Percentiles rank a stretch among this genome's conserved stretches.
These are phyloP conservation scores for Dryas integrifolia DNA, from an alignment of 331 rosid species.

Conservation along the genomic window DNA sequence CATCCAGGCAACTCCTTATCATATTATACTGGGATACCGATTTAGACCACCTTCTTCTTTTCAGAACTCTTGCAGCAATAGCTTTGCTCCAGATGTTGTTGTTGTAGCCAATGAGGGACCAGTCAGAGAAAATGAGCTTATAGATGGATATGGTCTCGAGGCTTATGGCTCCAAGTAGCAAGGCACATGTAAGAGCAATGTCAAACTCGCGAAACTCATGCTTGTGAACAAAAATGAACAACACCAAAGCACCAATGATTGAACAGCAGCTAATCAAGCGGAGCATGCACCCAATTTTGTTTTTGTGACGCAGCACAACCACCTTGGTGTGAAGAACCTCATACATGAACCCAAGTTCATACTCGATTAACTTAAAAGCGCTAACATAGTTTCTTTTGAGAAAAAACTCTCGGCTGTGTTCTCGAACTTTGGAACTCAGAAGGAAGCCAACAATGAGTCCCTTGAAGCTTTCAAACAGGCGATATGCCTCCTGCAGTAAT, in stretches of 20 bases:
- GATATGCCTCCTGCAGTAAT: slow-evolving; percentile 14
- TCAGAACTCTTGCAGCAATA: background rate
- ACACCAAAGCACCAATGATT: background rate
- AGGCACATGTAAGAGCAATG: slow-evolving; percentile 9
- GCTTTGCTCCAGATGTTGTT: background rate
- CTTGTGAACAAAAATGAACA: slow-evolving; percentile 1
- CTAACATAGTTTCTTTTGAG: background rate
- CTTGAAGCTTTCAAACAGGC: slow-evolving; percentile 19
- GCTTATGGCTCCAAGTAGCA: slow-evolving; percentile 14
- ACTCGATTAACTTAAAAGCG: slow-evolving; percentile 20
- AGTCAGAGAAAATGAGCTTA: slow-evolving; percentile 17
- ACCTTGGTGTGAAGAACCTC: slow-evolving; percentile 28
- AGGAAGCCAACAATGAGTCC: slow-evolving; percentile 27
- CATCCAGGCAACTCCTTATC: slow-evolving; percentile 23
- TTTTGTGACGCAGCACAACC: background rate
- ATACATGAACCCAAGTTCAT: slow-evolving; percentile 25
- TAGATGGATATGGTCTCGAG: slow-evolving; percentile 1
- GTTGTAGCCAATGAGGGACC: slow-evolving; percentile 19
- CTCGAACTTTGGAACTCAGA: slow-evolving; percentile 23
- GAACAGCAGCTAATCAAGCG: slow-evolving; percentile 1
- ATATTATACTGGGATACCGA: slow-evolving; percentile 21
- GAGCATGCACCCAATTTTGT: background rate
- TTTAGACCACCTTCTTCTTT: slow-evolving; percentile 10
- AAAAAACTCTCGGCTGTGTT: slow-evolving; percentile 10
- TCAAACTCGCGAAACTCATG: background rate